Evolutionary conservation across 768 basidiomycete species (phyloP).

Genomic region (Xerocomus potaroensis): DNA sequence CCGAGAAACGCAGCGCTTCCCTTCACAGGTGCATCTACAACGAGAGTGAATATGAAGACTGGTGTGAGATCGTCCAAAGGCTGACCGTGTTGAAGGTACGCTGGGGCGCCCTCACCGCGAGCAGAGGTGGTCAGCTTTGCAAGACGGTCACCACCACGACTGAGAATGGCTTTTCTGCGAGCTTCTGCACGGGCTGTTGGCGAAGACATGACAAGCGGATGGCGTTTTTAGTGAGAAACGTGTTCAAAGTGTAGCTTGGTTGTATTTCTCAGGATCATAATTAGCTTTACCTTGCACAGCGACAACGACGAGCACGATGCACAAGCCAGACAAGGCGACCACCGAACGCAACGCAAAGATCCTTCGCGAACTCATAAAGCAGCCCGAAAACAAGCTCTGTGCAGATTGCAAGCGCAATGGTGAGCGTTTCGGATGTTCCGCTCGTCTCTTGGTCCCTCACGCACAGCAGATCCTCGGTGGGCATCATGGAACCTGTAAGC

Average conservation of each 20-base stretch:
- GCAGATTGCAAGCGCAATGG: slow-evolving; percentile 98
- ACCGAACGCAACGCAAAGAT: slow-evolving; percentile 75
- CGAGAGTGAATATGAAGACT: not conserved
- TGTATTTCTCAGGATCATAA: not conserved
- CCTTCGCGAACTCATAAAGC: slow-evolving; percentile 83
- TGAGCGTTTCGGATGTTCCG: slow-evolving; percentile 35
- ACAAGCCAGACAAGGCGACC: slow-evolving; percentile 76
- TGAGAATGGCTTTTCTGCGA: slow-evolving; percentile 70
- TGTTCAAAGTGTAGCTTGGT: slow-evolving; percentile 1
- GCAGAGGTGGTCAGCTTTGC: slow-evolving; percentile 75
- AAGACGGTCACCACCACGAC: slow-evolving; percentile 66
- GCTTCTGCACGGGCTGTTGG: slow-evolving; percentile 74
- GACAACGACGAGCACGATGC: slow-evolving; percentile 26
- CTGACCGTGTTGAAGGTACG: slow-evolving; percentile 47
- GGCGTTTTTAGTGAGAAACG: slow-evolving; percentile 2
- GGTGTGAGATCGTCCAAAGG: too few relatives aligned
- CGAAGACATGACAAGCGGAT: slow-evolving; percentile 30
- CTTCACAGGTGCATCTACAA: slow-evolving; percentile 12
- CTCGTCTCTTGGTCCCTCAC: not conserved
- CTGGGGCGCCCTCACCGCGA: slow-evolving; percentile 62
- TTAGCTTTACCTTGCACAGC: too few relatives aligned
- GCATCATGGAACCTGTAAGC: slow-evolving; percentile 93
- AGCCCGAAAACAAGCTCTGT: slow-evolving; percentile 89
- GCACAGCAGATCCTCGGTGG: slow-evolving; percentile 85
- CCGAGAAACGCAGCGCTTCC: slow-evolving; percentile 33